Base-by-base conservation (phyloP, 441 rosid species). In the Jatropha podagrica region DNA sequence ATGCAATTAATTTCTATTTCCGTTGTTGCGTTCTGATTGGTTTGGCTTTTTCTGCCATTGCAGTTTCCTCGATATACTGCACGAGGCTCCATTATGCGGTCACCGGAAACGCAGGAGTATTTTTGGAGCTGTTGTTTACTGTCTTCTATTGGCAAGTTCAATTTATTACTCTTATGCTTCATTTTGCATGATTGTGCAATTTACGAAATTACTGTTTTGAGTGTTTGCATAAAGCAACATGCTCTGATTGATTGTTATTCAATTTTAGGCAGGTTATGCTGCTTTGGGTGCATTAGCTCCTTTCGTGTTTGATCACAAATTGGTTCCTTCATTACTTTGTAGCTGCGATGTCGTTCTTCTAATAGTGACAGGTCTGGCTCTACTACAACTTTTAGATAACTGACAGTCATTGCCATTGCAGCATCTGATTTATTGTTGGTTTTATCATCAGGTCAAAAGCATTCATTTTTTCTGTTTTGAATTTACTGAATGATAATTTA, bases 41-140 rank as follows among this genome's bases (percentile, higher is more conserved):
- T 26, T 46, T 42, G 15, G 26, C 32, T n/a, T 17, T 63, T 77
- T 68, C 17, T 78, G 71, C 10, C 64, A 44, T 69, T 74, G 52
- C 71, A 92, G 98, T 87, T 95, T 95, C 78, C 91, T 91, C 58
- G 97, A 95, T 83, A 95, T 95, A 82, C 85, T 95, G 64, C 96
- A 92, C 56, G 98, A 94, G 78, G 97, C 98, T 79, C 97, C 97
- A 68, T 79, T 95, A 58, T 88, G 91, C 13, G 97, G 94, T 76
- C 96, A 90, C 79, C 84, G 97, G 73, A 88, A 93, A 85, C 88
- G 93, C 51, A 88, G 91, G 78, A 88, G 92, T 71, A 77, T 95
- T 69, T 55, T 88, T 65, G 97, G 97, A 66, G 88, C 97, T 69
- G 81, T 89, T 81, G 62, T 88, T 41, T 95, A 89, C 88, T 90